Base-by-base conservation (phyloP, 192 early-diverging fungal species). In the Phycomyces blakesleeanus region DNA sequence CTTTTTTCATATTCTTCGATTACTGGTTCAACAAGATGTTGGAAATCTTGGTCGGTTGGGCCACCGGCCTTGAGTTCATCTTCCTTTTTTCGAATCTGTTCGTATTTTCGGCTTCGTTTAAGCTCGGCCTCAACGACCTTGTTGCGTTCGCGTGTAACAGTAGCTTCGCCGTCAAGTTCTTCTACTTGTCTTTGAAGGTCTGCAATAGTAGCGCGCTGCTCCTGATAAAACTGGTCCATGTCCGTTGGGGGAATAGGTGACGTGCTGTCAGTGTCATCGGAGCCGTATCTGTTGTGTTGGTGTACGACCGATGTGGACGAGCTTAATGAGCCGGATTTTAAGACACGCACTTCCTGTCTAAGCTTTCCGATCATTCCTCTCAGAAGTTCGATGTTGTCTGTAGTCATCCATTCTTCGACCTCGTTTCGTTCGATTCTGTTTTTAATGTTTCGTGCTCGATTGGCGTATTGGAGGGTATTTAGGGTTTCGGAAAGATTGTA, bases 401-500 rank as follows among this genome's bases (percentile, higher is more conserved):
- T 83, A 25, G 81, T 81, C 53, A 84, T 63, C 62, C 81, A 76
- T 58, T 90, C 86, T 62, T 89, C 85, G 9, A 73, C 71, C 47
- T 82, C 76, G 58, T 86, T 84, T 44, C 83, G 76, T 42, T 67
- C 74, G 8, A 72, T 54, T 18, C 61, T 39, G 27, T 77, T 76
- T 18, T 74, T 89, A 69, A 99, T 99, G 66, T 93, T 96, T 57
- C 96, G 86, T 5, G 95, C 95, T 0, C 97, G 86, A 62, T 95
- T 92, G 16, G 97, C 97, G 66, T 96, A 99, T 75, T 91, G 88
- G 42, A 99, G 83, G 8, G 97, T 99, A 67, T 93, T 97, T 54
- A 99, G 73, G 1, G 95, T 94, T 75, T 99, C 97, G 27, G 81
- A 84, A 47, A 89, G 81, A 69, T 94, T 93, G 52, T 75, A 73